Evolutionary conservation across 371 early-diverging fungal genomes (phyloP).

Genomic region (Mucor circinelloides): DNA sequence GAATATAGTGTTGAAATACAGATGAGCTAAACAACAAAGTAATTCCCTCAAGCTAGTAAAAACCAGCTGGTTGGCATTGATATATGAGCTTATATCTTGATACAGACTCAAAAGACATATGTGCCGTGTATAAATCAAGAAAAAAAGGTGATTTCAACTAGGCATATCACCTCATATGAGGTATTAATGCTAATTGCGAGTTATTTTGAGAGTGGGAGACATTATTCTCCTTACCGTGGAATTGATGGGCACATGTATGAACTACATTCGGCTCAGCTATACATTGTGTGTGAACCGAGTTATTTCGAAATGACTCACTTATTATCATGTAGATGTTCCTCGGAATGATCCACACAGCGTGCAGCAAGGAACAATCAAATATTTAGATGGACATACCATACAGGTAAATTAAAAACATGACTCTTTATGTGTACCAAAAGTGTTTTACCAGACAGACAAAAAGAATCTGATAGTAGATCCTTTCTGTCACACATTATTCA

Average conservation of each 20-base stretch:
- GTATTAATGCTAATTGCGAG: background rate
- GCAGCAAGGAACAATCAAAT: background rate
- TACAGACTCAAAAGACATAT: background rate
- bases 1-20: no score
- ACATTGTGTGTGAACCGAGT: background rate
- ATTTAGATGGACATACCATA: background rate
- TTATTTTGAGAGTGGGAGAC: background rate
- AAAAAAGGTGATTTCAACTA: background rate
- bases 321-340: background rate
- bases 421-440: background rate
- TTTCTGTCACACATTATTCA: background rate
- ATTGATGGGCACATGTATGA: background rate
- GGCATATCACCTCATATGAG: background rate
- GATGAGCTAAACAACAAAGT: background rate
- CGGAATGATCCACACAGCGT: background rate
- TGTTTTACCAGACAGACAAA: background rate
- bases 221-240: background rate
- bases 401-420: background rate
- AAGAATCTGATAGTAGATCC: conserved; percentile 1
- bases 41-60: background rate
- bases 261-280: background rate
- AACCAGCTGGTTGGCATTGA: background rate
- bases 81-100: background rate
- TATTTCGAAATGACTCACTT: background rate
- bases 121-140: background rate